Conservation (phyloP, 2,329 filamentous ascomycete genomes). For the Epicoccum nigrum region DNA sequence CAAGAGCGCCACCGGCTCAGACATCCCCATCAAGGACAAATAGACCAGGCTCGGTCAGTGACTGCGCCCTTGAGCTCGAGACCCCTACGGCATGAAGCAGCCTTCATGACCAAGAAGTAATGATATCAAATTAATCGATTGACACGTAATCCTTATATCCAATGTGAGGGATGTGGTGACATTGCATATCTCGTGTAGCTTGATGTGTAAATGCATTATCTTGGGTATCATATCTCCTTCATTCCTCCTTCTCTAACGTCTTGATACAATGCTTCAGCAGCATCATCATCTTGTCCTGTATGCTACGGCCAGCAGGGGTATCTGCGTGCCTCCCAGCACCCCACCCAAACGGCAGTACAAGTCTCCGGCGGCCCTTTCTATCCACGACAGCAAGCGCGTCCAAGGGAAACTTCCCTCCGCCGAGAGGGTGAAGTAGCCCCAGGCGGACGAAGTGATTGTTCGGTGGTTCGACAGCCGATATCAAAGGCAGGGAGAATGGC, state of each 20-base stretch:
- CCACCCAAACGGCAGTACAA: constrained; percentile 55
- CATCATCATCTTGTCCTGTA: constrained; percentile 38
- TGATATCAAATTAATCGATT: constrained; percentile 20
- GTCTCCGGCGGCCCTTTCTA: constrained; percentile 41
- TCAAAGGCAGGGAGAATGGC: constrained; percentile 38
- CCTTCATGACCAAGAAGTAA: constrained; percentile 17
- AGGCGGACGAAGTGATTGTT: constrained; percentile 49
- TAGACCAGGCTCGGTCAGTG: constrained; percentile 46
- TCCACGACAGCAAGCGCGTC: constrained; percentile 55
- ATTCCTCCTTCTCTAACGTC: constrained; percentile 25
- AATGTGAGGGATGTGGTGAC: too few relatives aligned
- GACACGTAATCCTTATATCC: background rate
- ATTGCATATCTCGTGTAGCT: too few relatives aligned
- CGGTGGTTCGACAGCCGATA: constrained; percentile 40
- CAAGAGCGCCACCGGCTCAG: constrained; percentile 70
- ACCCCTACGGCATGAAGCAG: constrained; percentile 9
- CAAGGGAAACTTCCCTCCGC: constrained; percentile 51
- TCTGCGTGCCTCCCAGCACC: constrained; percentile 48
- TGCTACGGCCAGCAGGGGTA: constrained; percentile 38
- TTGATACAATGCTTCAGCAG: constrained; percentile 37
- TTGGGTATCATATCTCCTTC: background rate
- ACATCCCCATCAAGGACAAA: constrained; percentile 75
- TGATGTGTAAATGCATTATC: background rate
- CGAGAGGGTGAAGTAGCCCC: constrained; percentile 53
- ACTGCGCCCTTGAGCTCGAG: background rate